These are phyloP conservation scores for Podospora pseudoanserina DNA, from an alignment of 495 filamentous ascomycete species.

Conservation along the genomic window DNA sequence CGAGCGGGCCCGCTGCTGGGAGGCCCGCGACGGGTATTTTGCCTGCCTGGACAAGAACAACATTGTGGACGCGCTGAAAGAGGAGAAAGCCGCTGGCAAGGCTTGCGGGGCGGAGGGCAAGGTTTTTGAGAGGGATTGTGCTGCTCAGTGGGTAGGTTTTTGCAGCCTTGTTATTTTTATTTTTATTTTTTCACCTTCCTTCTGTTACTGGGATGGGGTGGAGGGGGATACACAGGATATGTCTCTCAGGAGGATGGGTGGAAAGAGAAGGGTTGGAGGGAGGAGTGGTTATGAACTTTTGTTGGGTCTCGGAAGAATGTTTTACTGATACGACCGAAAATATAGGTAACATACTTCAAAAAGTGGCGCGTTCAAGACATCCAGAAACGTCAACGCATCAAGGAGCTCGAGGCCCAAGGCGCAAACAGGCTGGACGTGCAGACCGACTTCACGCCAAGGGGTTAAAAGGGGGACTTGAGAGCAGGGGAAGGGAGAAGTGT, in stretches of 20 bases:
- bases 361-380: slow-evolving; percentile 88
- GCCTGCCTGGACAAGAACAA: slow-evolving; percentile 72
- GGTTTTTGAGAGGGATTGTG: slow-evolving; percentile 72
- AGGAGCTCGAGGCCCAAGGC: slow-evolving; percentile 74
- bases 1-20: slow-evolving; percentile 80
- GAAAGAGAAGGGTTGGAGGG: neutral
- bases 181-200: too few species aligned
- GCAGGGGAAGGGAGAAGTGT: neutral
- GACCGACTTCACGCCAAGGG: slow-evolving; percentile 26
- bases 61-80: slow-evolving; percentile 81
- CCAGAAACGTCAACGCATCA: slow-evolving; percentile 75
- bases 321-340: neutral
- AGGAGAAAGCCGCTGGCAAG: slow-evolving; percentile 57
- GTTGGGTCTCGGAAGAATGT: too few species aligned
- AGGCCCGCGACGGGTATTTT: slow-evolving; percentile 81
- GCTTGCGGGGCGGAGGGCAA: slow-evolving; percentile 63
- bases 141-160: slow-evolving; percentile 36
- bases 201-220: too few species aligned
- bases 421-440: slow-evolving; percentile 55
- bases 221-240: too few species aligned
- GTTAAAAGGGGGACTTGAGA: slow-evolving; percentile 6
- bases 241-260: too few species aligned
- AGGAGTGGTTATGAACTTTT: neutral
- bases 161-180: too few species aligned
- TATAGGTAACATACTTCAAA: slow-evolving; percentile 94